Percentiles rank a stretch among this genome's conserved stretches.
These are phyloP conservation scores for Luffa aegyptiaca DNA, from an alignment of 306 rosid genomes.

Conservation along the genomic window DNA sequence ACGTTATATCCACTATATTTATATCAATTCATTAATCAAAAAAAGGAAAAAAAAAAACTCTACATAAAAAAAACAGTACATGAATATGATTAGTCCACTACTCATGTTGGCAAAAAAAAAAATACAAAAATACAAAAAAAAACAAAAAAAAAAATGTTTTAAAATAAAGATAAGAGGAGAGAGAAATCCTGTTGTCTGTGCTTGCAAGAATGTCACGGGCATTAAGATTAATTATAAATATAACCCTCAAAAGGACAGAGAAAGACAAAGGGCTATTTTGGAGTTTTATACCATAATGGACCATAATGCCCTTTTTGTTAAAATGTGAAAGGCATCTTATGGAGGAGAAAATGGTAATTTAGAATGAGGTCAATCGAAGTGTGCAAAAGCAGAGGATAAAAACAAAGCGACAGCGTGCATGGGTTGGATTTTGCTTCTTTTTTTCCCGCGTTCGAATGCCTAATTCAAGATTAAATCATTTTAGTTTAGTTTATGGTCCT, in stretches of 20 bases:
- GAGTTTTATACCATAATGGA: background rate
- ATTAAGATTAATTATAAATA: background rate
- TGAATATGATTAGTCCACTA: too few relatives aligned
- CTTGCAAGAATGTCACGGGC: conserved; percentile 6
- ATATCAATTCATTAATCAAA: background rate
- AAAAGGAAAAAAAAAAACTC: too few relatives aligned
- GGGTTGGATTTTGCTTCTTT: background rate
- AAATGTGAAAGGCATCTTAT: background rate
- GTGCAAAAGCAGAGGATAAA: background rate
- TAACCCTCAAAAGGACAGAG: background rate
- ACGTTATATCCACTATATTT: background rate
- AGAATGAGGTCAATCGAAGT: background rate
- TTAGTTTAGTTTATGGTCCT: background rate
- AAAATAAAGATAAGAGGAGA: background rate
- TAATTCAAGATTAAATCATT: background rate
- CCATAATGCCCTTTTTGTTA: background rate
- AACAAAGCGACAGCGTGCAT: conserved; percentile 2
- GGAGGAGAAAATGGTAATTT: background rate
- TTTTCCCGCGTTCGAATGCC: background rate
- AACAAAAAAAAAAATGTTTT: background rate
- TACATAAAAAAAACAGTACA: background rate
- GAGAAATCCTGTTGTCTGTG: background rate
- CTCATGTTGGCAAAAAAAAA: too few relatives aligned
- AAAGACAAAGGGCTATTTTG: background rate
- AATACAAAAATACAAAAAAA: too few relatives aligned